These are phyloP conservation scores for Phylloporus arenicola DNA, from an alignment of 768 basidiomycete species.

Conservation along the genomic window DNA sequence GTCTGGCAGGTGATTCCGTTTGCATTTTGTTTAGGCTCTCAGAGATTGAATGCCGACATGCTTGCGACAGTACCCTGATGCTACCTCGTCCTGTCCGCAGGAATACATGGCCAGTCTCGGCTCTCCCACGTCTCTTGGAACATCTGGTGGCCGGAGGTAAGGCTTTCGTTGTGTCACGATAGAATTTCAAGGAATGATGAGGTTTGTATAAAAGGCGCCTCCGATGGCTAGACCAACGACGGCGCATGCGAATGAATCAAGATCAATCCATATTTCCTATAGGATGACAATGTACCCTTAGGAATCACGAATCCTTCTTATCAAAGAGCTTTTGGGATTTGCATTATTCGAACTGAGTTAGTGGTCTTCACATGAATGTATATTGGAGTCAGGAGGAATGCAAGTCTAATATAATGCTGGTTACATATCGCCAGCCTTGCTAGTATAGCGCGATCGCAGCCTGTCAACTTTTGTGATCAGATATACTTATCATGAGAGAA, in stretches of 20 bases:
- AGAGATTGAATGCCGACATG: neutral
- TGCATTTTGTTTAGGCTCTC: neutral
- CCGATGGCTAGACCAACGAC: slow-evolving; percentile 44
- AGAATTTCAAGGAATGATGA: no score
- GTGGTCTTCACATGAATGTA: neutral
- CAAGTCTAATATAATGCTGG: no score
- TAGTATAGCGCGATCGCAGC: no score
- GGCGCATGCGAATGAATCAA: slow-evolving; percentile 40
- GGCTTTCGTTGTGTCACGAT: no score
- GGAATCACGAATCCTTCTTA: neutral
- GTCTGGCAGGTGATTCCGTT: slow-evolving; percentile 33
- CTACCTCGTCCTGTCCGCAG: slow-evolving; percentile 31
- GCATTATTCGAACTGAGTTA: neutral
- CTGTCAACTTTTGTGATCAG: no score
- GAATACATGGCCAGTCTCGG: slow-evolving; percentile 30
- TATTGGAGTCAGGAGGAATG: no score
- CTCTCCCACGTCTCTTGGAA: no score
- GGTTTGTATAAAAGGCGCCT: no score
- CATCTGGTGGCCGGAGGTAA: no score
- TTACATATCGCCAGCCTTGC: no score
- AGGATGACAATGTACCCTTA: neutral
- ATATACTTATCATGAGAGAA: no score
- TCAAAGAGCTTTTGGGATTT: neutral
- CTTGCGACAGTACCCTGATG: slow-evolving; percentile 34
- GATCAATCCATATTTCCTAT: neutral